phyloP scores from a whole-genome alignment of 2,329 filamentous ascomycete species.

The Cryphonectria nitschkei region DNA sequence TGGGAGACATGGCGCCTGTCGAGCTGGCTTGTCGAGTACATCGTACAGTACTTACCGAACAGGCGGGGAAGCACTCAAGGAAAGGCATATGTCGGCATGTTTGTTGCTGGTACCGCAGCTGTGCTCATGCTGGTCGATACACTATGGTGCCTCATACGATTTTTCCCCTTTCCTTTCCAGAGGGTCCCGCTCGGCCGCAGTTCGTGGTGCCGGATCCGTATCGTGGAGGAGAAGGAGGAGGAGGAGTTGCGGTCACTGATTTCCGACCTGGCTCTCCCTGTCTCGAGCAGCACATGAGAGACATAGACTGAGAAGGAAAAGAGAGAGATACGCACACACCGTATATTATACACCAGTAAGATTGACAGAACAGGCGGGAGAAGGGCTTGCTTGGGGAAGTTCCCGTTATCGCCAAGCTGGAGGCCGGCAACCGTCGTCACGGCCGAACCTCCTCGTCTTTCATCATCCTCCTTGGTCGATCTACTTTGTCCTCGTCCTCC shows the following conservation, averaged over 20 bases:
- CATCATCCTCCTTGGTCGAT: background rate
- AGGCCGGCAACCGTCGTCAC: slow-evolving; percentile 20
- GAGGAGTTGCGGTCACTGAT: slow-evolving; percentile 26
- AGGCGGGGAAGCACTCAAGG: slow-evolving; percentile 1
- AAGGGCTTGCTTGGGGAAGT: background rate
- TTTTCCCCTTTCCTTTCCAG: background rate
- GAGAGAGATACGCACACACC: slow-evolving; percentile 19
- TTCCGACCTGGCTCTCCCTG: slow-evolving; percentile 26
- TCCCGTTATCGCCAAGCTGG: slow-evolving; percentile 26
- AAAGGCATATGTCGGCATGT: slow-evolving; percentile 18
- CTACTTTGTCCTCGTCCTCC: background rate
- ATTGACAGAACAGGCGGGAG: slow-evolving; percentile 18
- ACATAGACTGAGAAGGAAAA: slow-evolving; percentile 17
- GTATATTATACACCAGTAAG: slow-evolving; percentile 3
- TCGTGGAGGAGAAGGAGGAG: slow-evolving; percentile 9
- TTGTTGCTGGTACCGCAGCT: slow-evolving; percentile 26
- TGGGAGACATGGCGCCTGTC: slow-evolving; percentile 27
- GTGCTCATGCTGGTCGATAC: slow-evolving; percentile 25
- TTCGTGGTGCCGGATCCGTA: slow-evolving; percentile 16
- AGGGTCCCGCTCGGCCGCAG: slow-evolving; percentile 24
- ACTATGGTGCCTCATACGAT: slow-evolving; percentile 13
- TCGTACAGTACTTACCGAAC: slow-evolving; percentile 22
- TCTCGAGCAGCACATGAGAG: slow-evolving; percentile 13
- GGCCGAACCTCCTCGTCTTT: slow-evolving; percentile 13
- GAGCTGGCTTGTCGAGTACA: slow-evolving; percentile 28